Base-by-base conservation (phyloP, 495 filamentous ascomycete genomes). In the Aspergillus biplanus region DNA sequence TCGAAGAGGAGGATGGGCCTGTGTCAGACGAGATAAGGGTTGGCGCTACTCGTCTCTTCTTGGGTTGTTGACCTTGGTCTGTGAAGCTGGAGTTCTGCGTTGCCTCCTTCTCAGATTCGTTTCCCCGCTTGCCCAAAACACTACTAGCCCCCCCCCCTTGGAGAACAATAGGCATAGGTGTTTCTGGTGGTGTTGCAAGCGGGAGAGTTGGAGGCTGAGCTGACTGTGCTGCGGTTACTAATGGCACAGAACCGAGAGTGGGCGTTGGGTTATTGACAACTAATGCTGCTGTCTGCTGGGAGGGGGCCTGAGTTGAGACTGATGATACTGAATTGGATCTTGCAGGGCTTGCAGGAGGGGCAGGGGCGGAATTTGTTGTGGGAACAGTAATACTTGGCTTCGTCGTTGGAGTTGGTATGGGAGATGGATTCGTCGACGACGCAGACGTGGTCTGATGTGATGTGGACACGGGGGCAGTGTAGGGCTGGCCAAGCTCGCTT, bases 321-420 rank as follows among this genome's bases (percentile, higher is more conserved):
- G 93, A 97, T 4, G 91, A 93, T 5, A 88, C 83, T 8, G 95
- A 97, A 64, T 90, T 96, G 1, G 92, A 94, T 46, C 94, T 82
- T 3, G 91, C 84, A 15, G 91, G 92, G 31, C 90, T 93, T 7
- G 64, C 31, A 79, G 27, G 82, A 68, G 18, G 85, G 78, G 49
- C 48, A 13, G 57, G 64, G 55, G 16, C 27, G 9, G 11, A 59
- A 85, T 85, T 18, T 88, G 89, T n/a, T 39, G 57, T 89, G 89
- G 13, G 88, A 81, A 37, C 42, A 33, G 53, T 58, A n/a, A 52
- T 42, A 37, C 59, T 54, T 6, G 47, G 47, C 21, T 50, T 50
- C 5, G 49, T 56, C 16, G 63, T 56, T 2, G 60, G 48, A 12
- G 58, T 56, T 16, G 59, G 48, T 6, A 86, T 73, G 15, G 89